Evolutionary conservation across 1,284 basidiomycete genomes (phyloP), one percentile per base, ranked within the genome.

Genomic region (Kalmanozyma brasiliensis): DNA sequence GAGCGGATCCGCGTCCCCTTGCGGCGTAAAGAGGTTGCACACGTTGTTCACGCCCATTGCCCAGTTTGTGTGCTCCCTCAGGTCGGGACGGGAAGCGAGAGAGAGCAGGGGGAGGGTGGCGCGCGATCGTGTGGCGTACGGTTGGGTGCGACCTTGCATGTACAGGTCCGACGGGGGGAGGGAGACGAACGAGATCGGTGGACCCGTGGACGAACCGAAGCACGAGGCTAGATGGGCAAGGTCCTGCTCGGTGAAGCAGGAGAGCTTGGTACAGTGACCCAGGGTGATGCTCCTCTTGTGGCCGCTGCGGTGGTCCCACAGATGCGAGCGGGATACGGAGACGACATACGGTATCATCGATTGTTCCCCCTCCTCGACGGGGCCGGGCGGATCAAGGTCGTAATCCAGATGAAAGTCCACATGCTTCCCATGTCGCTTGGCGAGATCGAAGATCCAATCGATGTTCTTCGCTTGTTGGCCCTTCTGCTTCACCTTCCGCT

Each of bases 401-500:
- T 74, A 73, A 32, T 74, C 72, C 16, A 74, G 60, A n/a, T 74
- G 71, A 22, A 74, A 68, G n/a, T 74, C 71, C 2, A 74, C 57
- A 14, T 74, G 64, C 19, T 49, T 44, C 2, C 37, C 42, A 35
- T 36, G 24, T 11, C 36, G 11, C 7, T 22, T 4, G 1, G 71
- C 71, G 8, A 74, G 40, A 1, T 46, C 29, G 23, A 74, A 62
- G 26, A 64, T 20, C 14, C 24, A 19, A 0, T 41, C 29, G 19
- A 73, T 49, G 29, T 70, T 70, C 1, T 33, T 20, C 9, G 24
- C 11, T 17, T 67, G 52, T 17, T 42, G 35, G 4, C 8, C 20
- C 30, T 55, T 56, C 23, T 61, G 52, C 10, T 33, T 33, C 29
- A 20, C 35, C 9, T n/a, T 56, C 24, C 10, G 26, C 4, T 32